Percentiles rank a stretch among this genome's conserved stretches.
These are phyloP conservation scores for Tylopilus intermedius DNA, from an alignment of 768 basidiomycete species.

Conservation along the genomic window DNA sequence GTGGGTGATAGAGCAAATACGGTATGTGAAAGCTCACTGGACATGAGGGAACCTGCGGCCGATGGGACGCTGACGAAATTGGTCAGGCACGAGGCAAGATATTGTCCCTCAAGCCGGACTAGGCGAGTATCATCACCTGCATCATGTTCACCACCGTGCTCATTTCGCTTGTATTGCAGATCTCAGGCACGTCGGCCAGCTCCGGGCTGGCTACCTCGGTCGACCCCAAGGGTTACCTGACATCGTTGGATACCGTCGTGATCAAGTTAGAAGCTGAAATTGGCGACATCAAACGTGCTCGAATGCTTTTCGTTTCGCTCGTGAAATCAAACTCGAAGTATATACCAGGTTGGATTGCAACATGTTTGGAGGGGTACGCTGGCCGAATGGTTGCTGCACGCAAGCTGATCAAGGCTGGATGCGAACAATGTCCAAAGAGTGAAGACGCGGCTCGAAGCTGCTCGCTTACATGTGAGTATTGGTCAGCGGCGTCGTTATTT, in stretches of 20 bases:
- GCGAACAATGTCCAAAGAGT: constrained; percentile 92
- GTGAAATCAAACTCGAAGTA: constrained; percentile 98
- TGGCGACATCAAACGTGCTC: constrained; percentile 95
- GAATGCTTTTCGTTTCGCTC: constrained; percentile 93
- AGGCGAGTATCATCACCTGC: constrained; percentile 43
- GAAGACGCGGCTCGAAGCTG: constrained; percentile 93
- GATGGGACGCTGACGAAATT: constrained; percentile 85
- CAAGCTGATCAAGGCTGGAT: constrained; percentile 89
- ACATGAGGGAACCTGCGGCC: constrained; percentile 69
- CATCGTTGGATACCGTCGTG: constrained; percentile 86
- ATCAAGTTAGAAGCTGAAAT: constrained; percentile 94
- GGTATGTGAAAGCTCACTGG: constrained; percentile 38
- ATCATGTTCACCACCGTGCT: background rate
- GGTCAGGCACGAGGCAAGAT: constrained; percentile 96
- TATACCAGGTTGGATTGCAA: constrained; percentile 97
- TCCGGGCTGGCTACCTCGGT: constrained; percentile 82
- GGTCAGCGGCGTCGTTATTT: background rate
- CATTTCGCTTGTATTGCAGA: constrained; percentile 32
- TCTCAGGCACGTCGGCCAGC: constrained; percentile 63
- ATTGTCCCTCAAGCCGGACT: constrained; percentile 28
- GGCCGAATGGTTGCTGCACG: constrained; percentile 93
- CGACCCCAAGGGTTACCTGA: constrained; percentile 98
- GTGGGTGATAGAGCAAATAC: too few relatives aligned
- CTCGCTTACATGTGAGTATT: constrained; percentile 75
- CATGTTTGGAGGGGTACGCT: constrained; percentile 92